Base-by-base conservation (phyloP, 306 rosid genomes). In the Morella rubra region DNA sequence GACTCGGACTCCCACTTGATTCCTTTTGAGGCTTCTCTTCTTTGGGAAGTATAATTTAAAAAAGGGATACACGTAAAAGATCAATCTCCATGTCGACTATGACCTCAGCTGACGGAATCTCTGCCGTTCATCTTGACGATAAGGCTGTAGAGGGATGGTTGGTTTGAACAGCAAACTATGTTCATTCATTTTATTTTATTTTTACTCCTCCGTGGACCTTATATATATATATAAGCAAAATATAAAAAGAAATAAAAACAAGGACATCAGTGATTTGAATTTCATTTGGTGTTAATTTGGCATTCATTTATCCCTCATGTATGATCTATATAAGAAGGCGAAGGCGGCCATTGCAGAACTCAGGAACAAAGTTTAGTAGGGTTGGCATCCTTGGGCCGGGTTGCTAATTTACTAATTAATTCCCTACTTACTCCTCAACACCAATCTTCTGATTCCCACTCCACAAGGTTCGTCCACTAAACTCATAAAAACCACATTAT, bases 221-320 rank as follows among this genome's bases (percentile, higher is more conserved):
- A 2, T 32, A 7, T 51, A 7, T 51, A 7, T 32, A 46, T 18
- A n/a, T 46, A 9, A 73, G 44, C 13, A 15, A 18, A 5, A 45
- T n/a, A 68, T 24, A 45, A 13, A 16, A 6, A 59, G 10, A 40
- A 16, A 37, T 7, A 45, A 7, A 40, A 0, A 62, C 11, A 60
- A 44, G 40, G 72, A 72, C 61, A 27, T 19, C 6, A 73, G 32
- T 59, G 82, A 80, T 80, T 73, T 77, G 85, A 60, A 73, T 84
- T 77, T 71, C 88, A 88, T 86, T 86, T 83, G 71, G 73, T 55
- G 52, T 62, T 70, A 79, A 83, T 86, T 65, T 80, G 41, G 51
- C 73, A 56, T 73, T 77, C 75, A 76, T 88, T 77, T 78, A 51
- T 22, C 66, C 53, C 44, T 71, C 80, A 67, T 77, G 82, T 82